Conservation (phyloP, 371 early-diverging fungal genomes). For the Syncephalis fuscata region DNA sequence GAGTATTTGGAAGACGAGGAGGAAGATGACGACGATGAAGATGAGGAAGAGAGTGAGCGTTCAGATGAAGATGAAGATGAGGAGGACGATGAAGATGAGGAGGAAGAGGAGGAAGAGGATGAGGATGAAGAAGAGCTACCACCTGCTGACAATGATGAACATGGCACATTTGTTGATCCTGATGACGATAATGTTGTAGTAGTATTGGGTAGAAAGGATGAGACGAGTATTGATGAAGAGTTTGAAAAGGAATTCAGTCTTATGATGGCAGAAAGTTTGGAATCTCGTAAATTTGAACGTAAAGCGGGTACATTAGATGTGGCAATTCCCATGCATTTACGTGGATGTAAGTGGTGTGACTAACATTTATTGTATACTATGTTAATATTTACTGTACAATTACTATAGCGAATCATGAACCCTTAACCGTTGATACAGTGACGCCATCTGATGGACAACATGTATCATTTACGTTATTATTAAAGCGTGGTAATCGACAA, state of each 20-base stretch:
- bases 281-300: slow-evolving; percentile 59
- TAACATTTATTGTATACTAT: too few relatives aligned
- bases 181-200: too few relatives aligned
- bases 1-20: slow-evolving; percentile 13
- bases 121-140: slow-evolving; percentile 17
- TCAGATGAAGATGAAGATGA: slow-evolving; percentile 6
- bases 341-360: too few relatives aligned
- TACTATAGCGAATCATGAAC: too few relatives aligned
- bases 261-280: slow-evolving; percentile 71
- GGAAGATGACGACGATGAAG: slow-evolving; percentile 8
- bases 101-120: slow-evolving; percentile 1
- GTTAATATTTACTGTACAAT: too few relatives aligned
- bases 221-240: slow-evolving; percentile 44
- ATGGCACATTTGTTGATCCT: slow-evolving; percentile 10
- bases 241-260: slow-evolving; percentile 62
- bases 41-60: slow-evolving; percentile 22
- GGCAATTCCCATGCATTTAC: slow-evolving; percentile 47
- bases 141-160: slow-evolving; percentile 12
- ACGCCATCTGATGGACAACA: slow-evolving; percentile 3
- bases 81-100: slow-evolving; percentile 1
- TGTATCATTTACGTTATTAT: slow-evolving; percentile 75
- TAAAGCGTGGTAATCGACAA: slow-evolving; percentile 85
- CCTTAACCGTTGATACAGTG: too few relatives aligned
- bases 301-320: slow-evolving; percentile 60
- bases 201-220: slow-evolving; percentile 3